Evolutionary conservation across 139 green algal species (phyloP), one percentile per base, ranked within the genome.

Genomic region (Chlorella sp.): DNA sequence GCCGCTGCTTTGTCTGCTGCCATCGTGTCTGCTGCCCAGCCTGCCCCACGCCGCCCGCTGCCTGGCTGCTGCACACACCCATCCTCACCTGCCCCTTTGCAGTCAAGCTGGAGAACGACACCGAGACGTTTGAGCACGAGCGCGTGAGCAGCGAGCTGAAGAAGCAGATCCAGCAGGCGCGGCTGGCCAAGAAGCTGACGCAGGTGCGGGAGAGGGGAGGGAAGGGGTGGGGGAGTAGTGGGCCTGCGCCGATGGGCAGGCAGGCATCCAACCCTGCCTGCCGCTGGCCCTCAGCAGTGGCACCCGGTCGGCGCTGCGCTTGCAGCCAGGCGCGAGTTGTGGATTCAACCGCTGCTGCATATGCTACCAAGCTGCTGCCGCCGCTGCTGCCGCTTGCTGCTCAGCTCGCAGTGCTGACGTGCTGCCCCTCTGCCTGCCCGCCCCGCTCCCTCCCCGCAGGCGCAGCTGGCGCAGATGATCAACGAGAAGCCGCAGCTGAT

Each of bases 401-500:
- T 11, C 28, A 15, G 28, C 2, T n/a, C n/a, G n/a, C n/a, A n/a
- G n/a, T n/a, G n/a, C 67, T 28, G 13, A 38, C 32, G 7, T 47
- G 0, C 30, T 41, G 30, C 71, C 0, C n/a, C 23, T 28, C 7
- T 11, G 44, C 44, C 44, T 7, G 7, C 7, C 11, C 7, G 7
- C 44, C 6, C 4, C 12, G 26, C 15, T 16, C 41, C 44, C 6
- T 60, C 11, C 38, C 18, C 85, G 47, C 26, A 89, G 17, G 60
- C 51, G 51, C 80, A 88, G 84, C 69, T 91, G 34, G 87, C 87
- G 69, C 94, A 98, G 92, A 68, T 90, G 18, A 98, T 99, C 86
- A 99, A 99, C 87, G 97, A 99, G 89, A 98, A 98, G 91, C 97
- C 96, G 6, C 89, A 97, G 67, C 87, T 99, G 63, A 97, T 99